Evolutionary conservation across 805 yeast species (phyloP).

Genomic region (Kodamaea restingae): DNA sequence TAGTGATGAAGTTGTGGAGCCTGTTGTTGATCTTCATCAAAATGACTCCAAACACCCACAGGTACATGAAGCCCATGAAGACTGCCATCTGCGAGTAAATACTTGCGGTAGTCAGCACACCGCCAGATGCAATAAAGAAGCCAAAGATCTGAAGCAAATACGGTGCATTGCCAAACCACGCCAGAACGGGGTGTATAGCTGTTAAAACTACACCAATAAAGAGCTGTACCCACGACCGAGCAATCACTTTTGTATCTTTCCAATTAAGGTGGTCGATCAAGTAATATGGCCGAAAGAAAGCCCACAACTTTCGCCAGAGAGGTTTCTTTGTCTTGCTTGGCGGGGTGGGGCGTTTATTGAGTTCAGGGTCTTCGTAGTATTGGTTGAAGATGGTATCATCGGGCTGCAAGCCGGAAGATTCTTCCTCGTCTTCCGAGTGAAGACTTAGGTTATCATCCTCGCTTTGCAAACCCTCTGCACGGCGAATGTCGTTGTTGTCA

Average conservation of each 20-base stretch:
- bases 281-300: slow-evolving; percentile 19
- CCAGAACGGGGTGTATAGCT: slow-evolving; percentile 20
- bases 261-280: slow-evolving; percentile 24
- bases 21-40: slow-evolving; percentile 22
- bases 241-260: slow-evolving; percentile 21
- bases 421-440: slow-evolving; percentile 5
- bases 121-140: slow-evolving; percentile 26
- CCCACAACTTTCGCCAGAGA: slow-evolving; percentile 11
- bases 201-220: slow-evolving; percentile 25
- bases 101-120: slow-evolving; percentile 20
- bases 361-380: slow-evolving; percentile 5
- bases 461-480: neutral
- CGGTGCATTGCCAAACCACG: slow-evolving; percentile 29
- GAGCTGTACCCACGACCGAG: slow-evolving; percentile 26
- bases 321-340: slow-evolving; percentile 6
- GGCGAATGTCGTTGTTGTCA: slow-evolving; percentile 3
- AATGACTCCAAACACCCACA: slow-evolving; percentile 23
- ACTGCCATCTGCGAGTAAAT: slow-evolving; percentile 14
- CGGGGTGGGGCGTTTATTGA: neutral
- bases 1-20: slow-evolving; percentile 24
- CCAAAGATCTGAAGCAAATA: slow-evolving; percentile 27
- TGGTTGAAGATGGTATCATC: slow-evolving; percentile 1
- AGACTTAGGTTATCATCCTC: slow-evolving; percentile 3
- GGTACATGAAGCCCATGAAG: slow-evolving; percentile 15
- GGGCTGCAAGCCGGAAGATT: neutral